These are phyloP conservation scores for Melaleuca alternifolia DNA, from an alignment of 345 rosid species.

Conservation along the genomic window DNA sequence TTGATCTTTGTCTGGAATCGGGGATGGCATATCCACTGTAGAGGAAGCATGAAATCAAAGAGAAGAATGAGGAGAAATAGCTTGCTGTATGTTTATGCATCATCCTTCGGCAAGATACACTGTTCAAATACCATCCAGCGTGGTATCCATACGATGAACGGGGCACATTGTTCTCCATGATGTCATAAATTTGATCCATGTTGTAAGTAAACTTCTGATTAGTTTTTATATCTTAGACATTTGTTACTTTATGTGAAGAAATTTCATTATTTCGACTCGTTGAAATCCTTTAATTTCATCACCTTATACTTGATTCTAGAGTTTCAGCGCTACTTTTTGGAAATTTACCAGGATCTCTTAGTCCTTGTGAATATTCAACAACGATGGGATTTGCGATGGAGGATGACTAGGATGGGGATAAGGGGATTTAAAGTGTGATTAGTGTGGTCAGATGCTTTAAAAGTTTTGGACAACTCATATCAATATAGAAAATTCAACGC, in stretches of 20 bases:
- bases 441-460: not conserved
- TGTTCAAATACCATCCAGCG: not conserved
- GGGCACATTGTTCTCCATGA: not conserved
- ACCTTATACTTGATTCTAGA: not conserved
- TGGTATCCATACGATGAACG: not conserved
- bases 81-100: not conserved
- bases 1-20: not conserved
- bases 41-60: not conserved
- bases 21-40: not conserved
- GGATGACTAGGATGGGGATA: not conserved
- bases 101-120: not conserved
- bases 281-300: not conserved
- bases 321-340: not conserved
- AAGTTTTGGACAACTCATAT: not conserved
- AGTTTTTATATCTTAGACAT: not conserved
- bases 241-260: not conserved
- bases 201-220: not conserved
- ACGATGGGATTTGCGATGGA: not conserved
- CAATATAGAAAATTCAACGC: not conserved
- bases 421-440: not conserved
- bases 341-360: not conserved
- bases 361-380: not conserved
- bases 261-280: not conserved
- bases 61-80: not conserved
- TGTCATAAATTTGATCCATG: not conserved